Conservation (phyloP, 2,329 filamentous ascomycete species). For the Aquanectria penicillioides region DNA sequence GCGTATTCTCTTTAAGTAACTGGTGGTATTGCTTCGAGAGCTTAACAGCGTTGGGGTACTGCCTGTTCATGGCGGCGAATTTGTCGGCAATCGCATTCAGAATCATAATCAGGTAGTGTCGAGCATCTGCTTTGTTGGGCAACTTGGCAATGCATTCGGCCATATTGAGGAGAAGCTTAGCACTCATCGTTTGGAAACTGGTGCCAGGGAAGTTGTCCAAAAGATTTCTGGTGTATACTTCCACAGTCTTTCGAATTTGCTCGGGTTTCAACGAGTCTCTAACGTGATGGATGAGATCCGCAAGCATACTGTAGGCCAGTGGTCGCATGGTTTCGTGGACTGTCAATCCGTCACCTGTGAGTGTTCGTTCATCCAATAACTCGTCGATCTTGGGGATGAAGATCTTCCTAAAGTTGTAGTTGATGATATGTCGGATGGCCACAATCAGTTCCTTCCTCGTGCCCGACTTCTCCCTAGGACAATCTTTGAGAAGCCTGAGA, state of each 20-base stretch:
- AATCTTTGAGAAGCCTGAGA: slow-evolving; percentile 90
- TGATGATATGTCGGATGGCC: slow-evolving; percentile 97
- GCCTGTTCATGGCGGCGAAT: slow-evolving; percentile 96
- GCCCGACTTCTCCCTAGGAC: slow-evolving; percentile 91
- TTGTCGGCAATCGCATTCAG: slow-evolving; percentile 98
- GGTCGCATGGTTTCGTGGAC: slow-evolving; percentile 97
- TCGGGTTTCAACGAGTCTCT: slow-evolving; percentile 87
- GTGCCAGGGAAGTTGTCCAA: slow-evolving; percentile 97
- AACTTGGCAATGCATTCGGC: slow-evolving; percentile 97
- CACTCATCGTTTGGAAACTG: slow-evolving; percentile 99
- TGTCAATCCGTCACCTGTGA: slow-evolving; percentile 95
- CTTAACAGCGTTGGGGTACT: slow-evolving; percentile 95
- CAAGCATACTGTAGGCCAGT: slow-evolving; percentile 97
- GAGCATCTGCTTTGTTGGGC: slow-evolving; percentile 90
- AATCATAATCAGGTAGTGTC: slow-evolving; percentile 97
- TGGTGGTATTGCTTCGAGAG: slow-evolving; percentile 81
- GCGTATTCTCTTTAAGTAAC: slow-evolving; percentile 68
- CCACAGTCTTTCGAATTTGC: slow-evolving; percentile 94
- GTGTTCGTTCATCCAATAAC: slow-evolving; percentile 88
- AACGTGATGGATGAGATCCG: slow-evolving; percentile 96
- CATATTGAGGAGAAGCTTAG: slow-evolving; percentile 96
- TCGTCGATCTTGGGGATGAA: slow-evolving; percentile 96
- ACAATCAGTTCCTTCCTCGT: slow-evolving; percentile 95
- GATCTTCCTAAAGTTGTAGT: slow-evolving; percentile 97
- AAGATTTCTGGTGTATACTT: slow-evolving; percentile 96